Evolutionary conservation across 2,329 filamentous ascomycete species (phyloP).

Genomic region (Xylariales sp.): DNA sequence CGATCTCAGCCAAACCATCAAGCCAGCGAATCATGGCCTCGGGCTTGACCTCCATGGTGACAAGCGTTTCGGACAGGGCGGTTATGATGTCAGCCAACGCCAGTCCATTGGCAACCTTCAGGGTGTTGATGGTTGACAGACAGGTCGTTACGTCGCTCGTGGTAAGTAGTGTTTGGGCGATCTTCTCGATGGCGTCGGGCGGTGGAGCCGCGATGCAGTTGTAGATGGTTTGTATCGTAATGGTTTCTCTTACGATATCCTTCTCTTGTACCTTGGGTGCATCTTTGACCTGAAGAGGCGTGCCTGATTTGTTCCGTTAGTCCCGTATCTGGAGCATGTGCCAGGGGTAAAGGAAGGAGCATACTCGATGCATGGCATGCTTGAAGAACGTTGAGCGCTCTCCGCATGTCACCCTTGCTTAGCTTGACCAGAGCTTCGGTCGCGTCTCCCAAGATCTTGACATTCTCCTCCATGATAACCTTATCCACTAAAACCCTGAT

Average conservation of each 20-base stretch:
- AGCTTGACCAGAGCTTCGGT: constrained; percentile 78
- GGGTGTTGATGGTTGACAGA: constrained; percentile 77
- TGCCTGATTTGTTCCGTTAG: constrained; percentile 42
- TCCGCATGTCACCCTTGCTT: constrained; percentile 93
- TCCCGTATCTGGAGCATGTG: constrained; percentile 4
- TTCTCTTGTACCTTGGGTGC: constrained; percentile 55
- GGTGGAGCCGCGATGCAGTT: constrained; percentile 95
- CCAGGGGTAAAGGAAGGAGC: constrained; percentile 16
- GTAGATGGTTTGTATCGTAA: constrained; percentile 93
- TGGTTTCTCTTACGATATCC: constrained; percentile 66
- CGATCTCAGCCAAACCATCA: constrained; percentile 84
- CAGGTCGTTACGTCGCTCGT: constrained; percentile 88
- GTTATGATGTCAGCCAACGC: constrained; percentile 93
- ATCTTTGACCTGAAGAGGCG: constrained; percentile 59
- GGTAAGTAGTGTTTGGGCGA: constrained; percentile 75
- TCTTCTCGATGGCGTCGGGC: constrained; percentile 79
- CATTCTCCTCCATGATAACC: constrained; percentile 80
- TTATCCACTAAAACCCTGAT: constrained; percentile 82
- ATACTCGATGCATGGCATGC: constrained; percentile 91
- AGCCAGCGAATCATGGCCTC: constrained; percentile 90
- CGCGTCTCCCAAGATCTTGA: constrained; percentile 78
- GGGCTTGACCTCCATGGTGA: constrained; percentile 75
- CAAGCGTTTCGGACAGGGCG: constrained; percentile 75
- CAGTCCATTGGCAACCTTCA: constrained; percentile 81
- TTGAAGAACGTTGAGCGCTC: constrained; percentile 91